Evolutionary conservation across 352 stramenopile species (phyloP), one percentile per base, ranked within the genome.

Genomic region (Globisporangium viniferum): DNA sequence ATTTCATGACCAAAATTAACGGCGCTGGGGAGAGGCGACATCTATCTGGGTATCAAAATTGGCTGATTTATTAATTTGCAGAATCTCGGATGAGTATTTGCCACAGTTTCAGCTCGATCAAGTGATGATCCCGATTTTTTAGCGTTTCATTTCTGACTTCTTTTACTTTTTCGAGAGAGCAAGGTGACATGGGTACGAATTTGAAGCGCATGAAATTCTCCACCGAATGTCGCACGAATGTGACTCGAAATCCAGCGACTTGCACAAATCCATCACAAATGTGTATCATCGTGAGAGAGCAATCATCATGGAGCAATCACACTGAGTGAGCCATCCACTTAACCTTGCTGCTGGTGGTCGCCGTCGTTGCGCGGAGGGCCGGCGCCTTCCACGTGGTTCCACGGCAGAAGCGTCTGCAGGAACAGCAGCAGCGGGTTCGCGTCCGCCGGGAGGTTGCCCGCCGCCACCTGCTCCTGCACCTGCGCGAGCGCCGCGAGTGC

Each of bases 401-500:
- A 95, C 20, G 88, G 88, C 48, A 95, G 67, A 56, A 95, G 66
- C 48, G 86, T 93, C 73, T 95, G 88, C 65, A 95, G 56, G 62
- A 95, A 95, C 20, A 95, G 79, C 68, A 95, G 73, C 64, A 95
- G 70, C 65, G 88, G 88, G 51, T 95, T 94, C 33, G 86, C 83
- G 44, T 94, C 85, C 20, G 86, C 81, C 6, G 84, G 85, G 33
- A 94, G 75, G 54, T 92, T 91, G 15, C 85, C 88, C 3, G 73
- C 82, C 8, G 89, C 82, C 24, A 86, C 72, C 57, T 92, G 79
- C 63, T 84, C 73, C 64, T 94, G 88, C 10, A 84, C 74, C 54
- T 81, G 73, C 15, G 77, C 80, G 22, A 94, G 66, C 22, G 81
- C 77, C 22, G 76, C 80, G 3, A 92, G 73, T 14, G 82, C 77